phyloP scores from a whole-genome alignment of 139 green algal species.

The Volvox africanus region DNA sequence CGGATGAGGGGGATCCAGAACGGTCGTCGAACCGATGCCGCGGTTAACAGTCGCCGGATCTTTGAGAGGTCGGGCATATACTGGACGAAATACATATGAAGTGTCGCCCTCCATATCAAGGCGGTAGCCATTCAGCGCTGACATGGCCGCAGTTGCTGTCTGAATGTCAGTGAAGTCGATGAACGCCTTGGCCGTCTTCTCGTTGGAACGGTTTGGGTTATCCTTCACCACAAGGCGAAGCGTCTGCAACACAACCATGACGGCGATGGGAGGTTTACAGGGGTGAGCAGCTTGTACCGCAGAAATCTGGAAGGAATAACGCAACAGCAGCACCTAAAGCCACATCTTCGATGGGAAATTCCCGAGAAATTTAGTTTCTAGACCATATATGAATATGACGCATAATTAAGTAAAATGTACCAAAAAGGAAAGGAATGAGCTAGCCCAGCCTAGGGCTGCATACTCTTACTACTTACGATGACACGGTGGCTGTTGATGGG shows the following conservation, averaged over 20 bases:
- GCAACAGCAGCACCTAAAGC: too few relatives aligned
- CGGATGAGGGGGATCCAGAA: slow-evolving; percentile 8
- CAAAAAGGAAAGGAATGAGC: too few relatives aligned
- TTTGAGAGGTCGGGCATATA: slow-evolving; percentile 49
- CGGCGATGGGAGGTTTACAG: too few relatives aligned
- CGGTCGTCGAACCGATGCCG: not conserved
- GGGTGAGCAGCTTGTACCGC: too few relatives aligned
- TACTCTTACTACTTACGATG: too few relatives aligned
- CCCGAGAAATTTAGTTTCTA: too few relatives aligned
- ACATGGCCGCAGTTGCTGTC: slow-evolving; percentile 53
- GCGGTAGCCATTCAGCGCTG: slow-evolving; percentile 55
- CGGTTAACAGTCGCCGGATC: not conserved
- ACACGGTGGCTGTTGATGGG: too few relatives aligned
- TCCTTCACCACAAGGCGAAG: slow-evolving; percentile 70
- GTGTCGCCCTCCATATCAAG: slow-evolving; percentile 52
- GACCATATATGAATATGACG: too few relatives aligned
- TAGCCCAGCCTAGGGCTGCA: too few relatives aligned
- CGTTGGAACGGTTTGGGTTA: slow-evolving; percentile 39
- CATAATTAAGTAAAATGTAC: too few relatives aligned
- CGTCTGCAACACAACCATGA: slow-evolving; percentile 39
- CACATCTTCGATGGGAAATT: too few relatives aligned
- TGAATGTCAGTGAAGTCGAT: slow-evolving; percentile 62
- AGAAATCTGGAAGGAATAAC: too few relatives aligned
- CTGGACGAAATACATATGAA: slow-evolving; percentile 22
- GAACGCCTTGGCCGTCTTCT: slow-evolving; percentile 62